These are phyloP conservation scores for Bipolaris oryzae DNA, from an alignment of 2,329 filamentous ascomycete species.

Conservation along the genomic window DNA sequence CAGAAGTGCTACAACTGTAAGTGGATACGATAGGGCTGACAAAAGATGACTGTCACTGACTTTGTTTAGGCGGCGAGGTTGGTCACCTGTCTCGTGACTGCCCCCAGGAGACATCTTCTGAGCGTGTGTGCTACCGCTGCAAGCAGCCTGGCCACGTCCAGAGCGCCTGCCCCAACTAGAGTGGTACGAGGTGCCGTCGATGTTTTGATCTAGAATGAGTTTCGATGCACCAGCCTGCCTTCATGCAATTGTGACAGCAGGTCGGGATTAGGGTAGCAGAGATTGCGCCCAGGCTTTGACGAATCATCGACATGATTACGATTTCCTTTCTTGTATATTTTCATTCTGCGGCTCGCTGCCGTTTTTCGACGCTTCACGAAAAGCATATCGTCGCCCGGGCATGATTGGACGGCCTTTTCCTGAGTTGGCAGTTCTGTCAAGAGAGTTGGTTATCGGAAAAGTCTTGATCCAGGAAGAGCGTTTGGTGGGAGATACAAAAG, in stretches of 20 bases:
- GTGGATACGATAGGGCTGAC: constrained; percentile 34
- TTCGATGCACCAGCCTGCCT: constrained; percentile 33
- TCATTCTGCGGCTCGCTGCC: constrained; percentile 48
- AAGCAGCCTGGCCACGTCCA: constrained; percentile 88
- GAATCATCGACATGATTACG: constrained; percentile 45
- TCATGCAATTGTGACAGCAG: constrained; percentile 22
- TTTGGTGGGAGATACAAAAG: constrained; percentile 41
- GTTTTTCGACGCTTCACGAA: constrained; percentile 47
- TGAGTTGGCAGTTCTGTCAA: constrained; percentile 40
- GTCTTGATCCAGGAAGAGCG: constrained; percentile 44
- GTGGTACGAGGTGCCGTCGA: constrained; percentile 34
- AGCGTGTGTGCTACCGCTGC: constrained; percentile 99
- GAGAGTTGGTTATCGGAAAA: constrained; percentile 45
- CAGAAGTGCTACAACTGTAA: constrained; percentile 99
- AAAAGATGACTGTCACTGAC: constrained; percentile 30
- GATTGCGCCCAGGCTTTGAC: constrained; percentile 36
- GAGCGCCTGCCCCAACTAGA: constrained; percentile 86
- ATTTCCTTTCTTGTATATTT: constrained; percentile 50
- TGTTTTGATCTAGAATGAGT: constrained; percentile 40
- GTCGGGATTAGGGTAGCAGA: constrained; percentile 36
- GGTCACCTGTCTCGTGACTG: constrained; percentile 96
- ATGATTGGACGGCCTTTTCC: constrained; percentile 47
- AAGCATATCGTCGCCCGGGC: constrained; percentile 47
- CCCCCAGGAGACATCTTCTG: constrained; percentile 84
- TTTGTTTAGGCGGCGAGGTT: constrained; percentile 70